Base-by-base conservation (phyloP, 2,329 filamentous ascomycete species). In the Diatrype stigma region DNA sequence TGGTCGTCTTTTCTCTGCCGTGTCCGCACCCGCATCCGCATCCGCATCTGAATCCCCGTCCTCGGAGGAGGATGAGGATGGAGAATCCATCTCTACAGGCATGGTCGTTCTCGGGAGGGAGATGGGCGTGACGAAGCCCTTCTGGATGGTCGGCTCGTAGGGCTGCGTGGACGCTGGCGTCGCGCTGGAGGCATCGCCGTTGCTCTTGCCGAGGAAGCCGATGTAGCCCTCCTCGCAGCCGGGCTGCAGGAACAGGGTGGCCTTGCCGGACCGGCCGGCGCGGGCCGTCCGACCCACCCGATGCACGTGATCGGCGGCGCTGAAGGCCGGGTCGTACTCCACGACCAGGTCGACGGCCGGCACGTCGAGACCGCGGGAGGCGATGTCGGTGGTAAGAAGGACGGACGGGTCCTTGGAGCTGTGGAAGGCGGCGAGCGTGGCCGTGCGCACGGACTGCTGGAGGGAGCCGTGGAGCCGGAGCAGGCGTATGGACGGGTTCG, bases 311-410 rank as follows among this genome's bases (percentile, higher is more conserved):
- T 99, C 94, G 54, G 92, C 89, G 22, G 90, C 85, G 65, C 88
- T 90, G 71, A 97, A 97, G 2, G 94, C 90, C 0, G 94, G 92
- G 65, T 99, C 94, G 66, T 96, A 97, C 68, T 99, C 94, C 51
- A 99, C 82, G 46, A 99, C 91, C 19, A 96, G 79, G 67, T 99
- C 94, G 47, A 99, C 90, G 47, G 94, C 93, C 1, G 93, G 93
- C 16, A 99, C 82, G 75, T 99, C 94, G 40, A 99, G 84, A 73
- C 94, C 94, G 65, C 94, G 90, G 19, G 94, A 94, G 12, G 94
- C 90, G 47, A 99, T 94, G 64, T 99, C 94, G 1, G 94, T 99
- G 60, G 92, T 96, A 57, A 99, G 82, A 16, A 99, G 80, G 3
- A 99, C 83, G 0, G 88, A 86, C 0, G 93, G 87, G 19, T 89